Evolutionary conservation across 305 asterid species (phyloP).

Genomic region (Andrographis paniculata): DNA sequence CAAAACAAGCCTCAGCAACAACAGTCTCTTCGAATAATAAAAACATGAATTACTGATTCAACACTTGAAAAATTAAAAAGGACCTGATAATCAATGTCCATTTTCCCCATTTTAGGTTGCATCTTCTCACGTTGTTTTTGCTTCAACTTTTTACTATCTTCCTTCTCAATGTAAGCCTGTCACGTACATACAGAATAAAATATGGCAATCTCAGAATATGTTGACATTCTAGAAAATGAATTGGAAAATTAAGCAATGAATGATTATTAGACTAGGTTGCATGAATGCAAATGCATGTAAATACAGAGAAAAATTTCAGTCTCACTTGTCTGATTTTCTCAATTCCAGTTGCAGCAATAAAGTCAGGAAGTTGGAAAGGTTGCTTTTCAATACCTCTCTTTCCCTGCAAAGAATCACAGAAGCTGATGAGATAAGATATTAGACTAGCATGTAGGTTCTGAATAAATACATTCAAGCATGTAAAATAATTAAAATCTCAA

Average conservation of each 20-base stretch:
- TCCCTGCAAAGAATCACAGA: slow-evolving; percentile 61
- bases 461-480: neutral
- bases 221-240: too few species aligned
- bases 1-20: too few species aligned
- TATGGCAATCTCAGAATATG: too few species aligned
- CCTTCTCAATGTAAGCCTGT: slow-evolving; percentile 93
- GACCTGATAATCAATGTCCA: slow-evolving; percentile 99
- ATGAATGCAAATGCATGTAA: slow-evolving; percentile 1
- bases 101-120: slow-evolving; percentile 99
- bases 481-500: slow-evolving; percentile 7
- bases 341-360: slow-evolving; percentile 95
- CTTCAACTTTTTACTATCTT: slow-evolving; percentile 88
- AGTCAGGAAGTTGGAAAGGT: slow-evolving; percentile 96
- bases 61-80: too few species aligned
- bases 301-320: slow-evolving; percentile 13
- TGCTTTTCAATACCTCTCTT: slow-evolving; percentile 95
- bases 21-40: too few species aligned
- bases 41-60: neutral
- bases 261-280: slow-evolving; percentile 10
- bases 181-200: slow-evolving; percentile 17
- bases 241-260: too few species aligned
- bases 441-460: slow-evolving; percentile 3
- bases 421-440: slow-evolving; percentile 33
- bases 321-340: slow-evolving; percentile 96
- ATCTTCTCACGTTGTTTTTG: slow-evolving; percentile 97